Conservation (phyloP, 768 basidiomycete genomes). For the Cytidiella melzeri region DNA sequence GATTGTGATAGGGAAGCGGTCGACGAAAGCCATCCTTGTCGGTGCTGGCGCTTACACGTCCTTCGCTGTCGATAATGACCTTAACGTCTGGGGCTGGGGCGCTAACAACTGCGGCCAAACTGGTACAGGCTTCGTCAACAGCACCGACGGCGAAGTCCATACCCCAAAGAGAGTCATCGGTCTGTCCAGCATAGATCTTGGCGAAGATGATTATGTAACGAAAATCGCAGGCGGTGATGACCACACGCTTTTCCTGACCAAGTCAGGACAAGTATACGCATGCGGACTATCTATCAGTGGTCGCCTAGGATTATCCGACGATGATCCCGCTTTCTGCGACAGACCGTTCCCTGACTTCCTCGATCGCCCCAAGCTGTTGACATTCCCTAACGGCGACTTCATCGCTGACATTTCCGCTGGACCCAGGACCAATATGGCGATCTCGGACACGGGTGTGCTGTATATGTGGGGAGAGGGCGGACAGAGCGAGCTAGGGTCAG, state of each 20-base stretch:
- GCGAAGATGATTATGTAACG: slow-evolving; percentile 47
- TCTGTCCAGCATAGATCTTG: slow-evolving; percentile 54
- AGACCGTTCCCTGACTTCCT: slow-evolving; percentile 55
- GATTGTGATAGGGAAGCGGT: slow-evolving; percentile 65
- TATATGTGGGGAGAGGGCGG: slow-evolving; percentile 75
- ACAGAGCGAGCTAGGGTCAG: slow-evolving; percentile 60
- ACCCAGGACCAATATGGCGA: slow-evolving; percentile 64
- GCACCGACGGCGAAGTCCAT: slow-evolving; percentile 48
- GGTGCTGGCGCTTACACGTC: slow-evolving; percentile 85
- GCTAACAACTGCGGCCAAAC: slow-evolving; percentile 85
- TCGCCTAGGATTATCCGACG: slow-evolving; percentile 73
- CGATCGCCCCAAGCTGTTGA: slow-evolving; percentile 55
- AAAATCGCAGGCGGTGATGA: slow-evolving; percentile 84
- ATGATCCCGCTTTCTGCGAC: slow-evolving; percentile 63
- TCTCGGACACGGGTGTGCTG: slow-evolving; percentile 59
- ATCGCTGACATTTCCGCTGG: slow-evolving; percentile 62
- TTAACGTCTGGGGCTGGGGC: slow-evolving; percentile 92
- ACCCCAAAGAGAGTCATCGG: slow-evolving; percentile 56
- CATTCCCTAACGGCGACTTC: slow-evolving; percentile 63
- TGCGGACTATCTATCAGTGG: slow-evolving; percentile 81
- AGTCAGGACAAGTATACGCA: slow-evolving; percentile 76
- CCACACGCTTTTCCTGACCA: slow-evolving; percentile 85
- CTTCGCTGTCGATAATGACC: slow-evolving; percentile 81
- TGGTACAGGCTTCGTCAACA: slow-evolving; percentile 49
- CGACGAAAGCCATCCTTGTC: slow-evolving; percentile 57